phyloP scores from a whole-genome alignment of 345 rosid genomes.

The Diplotaxis tenuifolia region DNA sequence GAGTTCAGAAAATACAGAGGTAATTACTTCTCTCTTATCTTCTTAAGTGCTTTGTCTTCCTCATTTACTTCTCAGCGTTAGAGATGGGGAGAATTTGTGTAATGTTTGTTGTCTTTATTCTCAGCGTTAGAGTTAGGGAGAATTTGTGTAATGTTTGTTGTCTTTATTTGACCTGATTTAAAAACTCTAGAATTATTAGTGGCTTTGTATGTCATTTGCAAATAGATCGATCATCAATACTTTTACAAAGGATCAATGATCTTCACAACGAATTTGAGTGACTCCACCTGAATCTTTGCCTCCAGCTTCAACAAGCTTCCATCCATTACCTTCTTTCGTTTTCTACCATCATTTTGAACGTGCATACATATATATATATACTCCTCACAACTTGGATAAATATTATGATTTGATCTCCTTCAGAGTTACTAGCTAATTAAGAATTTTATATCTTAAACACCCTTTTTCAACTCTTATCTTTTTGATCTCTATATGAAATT shows the following conservation, averaged over 20 bases:
- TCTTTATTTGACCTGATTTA: too few species aligned
- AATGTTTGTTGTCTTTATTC: too few species aligned
- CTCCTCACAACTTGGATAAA: background rate
- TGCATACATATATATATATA: background rate
- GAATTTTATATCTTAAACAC: background rate
- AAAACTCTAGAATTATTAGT: too few species aligned
- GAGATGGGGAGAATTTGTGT: too few species aligned
- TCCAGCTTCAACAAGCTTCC: slow-evolving; percentile 62
- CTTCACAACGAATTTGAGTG: slow-evolving; percentile 73
- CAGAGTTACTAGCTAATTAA: background rate
- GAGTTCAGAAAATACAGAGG: too few species aligned
- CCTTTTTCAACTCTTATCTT: background rate
- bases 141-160: too few species aligned
- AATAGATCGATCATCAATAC: too few species aligned
- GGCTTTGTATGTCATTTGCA: too few species aligned
- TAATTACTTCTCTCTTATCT: too few species aligned
- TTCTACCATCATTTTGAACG: background rate
- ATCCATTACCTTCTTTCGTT: slow-evolving; percentile 43
- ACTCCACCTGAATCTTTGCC: slow-evolving; percentile 58
- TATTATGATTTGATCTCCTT: background rate
- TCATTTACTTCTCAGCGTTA: too few species aligned
- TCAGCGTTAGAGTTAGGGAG: background rate
- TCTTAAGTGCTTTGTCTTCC: too few species aligned
- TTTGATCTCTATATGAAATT: background rate
- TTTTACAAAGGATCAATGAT: too few species aligned